Conservation (phyloP, 2,329 filamentous ascomycete genomes). For the Ascochyta pisi region DNA sequence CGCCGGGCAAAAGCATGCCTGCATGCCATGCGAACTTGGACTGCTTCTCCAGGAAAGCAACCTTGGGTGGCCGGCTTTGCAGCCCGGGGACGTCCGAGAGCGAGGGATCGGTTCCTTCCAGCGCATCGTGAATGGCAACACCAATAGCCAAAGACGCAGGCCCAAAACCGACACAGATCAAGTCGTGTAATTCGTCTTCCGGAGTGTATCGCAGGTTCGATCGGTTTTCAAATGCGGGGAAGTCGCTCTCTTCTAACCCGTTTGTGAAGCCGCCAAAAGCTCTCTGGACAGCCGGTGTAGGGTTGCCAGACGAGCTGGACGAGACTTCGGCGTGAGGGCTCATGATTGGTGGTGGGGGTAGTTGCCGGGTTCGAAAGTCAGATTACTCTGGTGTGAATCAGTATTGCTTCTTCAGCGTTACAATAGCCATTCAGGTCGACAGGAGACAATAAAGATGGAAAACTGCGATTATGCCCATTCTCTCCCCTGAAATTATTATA, state of each 20-base stretch:
- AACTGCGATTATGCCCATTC: not conserved
- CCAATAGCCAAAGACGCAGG: constrained; percentile 90
- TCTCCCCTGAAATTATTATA: constrained; percentile 1
- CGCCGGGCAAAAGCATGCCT: constrained; percentile 91
- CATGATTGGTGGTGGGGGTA: constrained; percentile 28
- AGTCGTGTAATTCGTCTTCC: constrained; percentile 74
- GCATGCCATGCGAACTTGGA: constrained; percentile 86
- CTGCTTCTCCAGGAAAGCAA: constrained; percentile 90
- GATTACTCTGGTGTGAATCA: constrained; percentile 6
- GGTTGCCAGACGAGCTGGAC: constrained; percentile 22
- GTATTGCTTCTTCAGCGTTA: not conserved
- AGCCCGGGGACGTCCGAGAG: constrained; percentile 44
- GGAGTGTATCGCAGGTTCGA: constrained; percentile 62
- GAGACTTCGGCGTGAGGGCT: constrained; percentile 44
- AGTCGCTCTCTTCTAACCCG: constrained; percentile 36
- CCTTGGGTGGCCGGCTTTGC: constrained; percentile 64
- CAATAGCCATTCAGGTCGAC: not conserved
- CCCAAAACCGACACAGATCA: constrained; percentile 91
- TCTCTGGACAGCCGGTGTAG: constrained; percentile 32
- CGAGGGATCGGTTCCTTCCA: constrained; percentile 49
- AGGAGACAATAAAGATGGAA: not conserved
- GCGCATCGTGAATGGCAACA: constrained; percentile 83
- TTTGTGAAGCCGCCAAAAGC: constrained; percentile 40
- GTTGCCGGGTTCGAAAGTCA: not conserved
- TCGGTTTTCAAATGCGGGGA: constrained; percentile 39